phyloP scores from a whole-genome alignment of 768 basidiomycete species.

The Termitomyces eurrhizus region DNA sequence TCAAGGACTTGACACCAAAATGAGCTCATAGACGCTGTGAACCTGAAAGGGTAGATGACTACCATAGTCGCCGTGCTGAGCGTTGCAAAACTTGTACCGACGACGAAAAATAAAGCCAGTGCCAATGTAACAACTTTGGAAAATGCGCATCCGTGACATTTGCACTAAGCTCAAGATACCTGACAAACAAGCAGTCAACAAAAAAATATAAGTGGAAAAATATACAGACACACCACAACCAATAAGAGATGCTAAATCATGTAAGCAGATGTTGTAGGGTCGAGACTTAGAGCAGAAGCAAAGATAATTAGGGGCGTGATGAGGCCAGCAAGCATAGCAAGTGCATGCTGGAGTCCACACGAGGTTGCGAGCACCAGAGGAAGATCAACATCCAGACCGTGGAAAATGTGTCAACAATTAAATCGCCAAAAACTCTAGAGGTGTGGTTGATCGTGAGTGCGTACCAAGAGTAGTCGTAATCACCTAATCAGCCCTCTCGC shows the following conservation, averaged over 20 bases:
- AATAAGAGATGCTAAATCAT: constrained; percentile 79
- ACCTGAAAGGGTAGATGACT: constrained; percentile 18
- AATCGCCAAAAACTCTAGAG: no score
- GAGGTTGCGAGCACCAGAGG: constrained; percentile 74
- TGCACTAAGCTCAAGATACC: constrained; percentile 76
- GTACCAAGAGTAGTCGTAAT: constrained; percentile 71
- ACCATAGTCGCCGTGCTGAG: constrained; percentile 70
- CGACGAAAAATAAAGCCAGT: constrained; percentile 81
- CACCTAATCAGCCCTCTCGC: constrained; percentile 75
- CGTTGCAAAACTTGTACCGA: constrained; percentile 79
- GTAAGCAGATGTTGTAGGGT: constrained; percentile 58
- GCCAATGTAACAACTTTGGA: constrained; percentile 62
- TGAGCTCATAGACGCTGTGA: neutral
- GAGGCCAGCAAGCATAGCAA: constrained; percentile 80
- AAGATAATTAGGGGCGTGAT: constrained; percentile 86
- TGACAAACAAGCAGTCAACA: constrained; percentile 20
- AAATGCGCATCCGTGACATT: constrained; percentile 66
- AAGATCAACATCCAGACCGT: constrained; percentile 65
- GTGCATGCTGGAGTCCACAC: constrained; percentile 70
- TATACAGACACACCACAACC: constrained; percentile 55
- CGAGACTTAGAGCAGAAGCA: constrained; percentile 58
- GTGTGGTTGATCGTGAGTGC: no score
- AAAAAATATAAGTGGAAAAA: constrained; percentile 1
- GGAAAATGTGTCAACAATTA: constrained; percentile 22
- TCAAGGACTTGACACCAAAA: constrained; percentile 54